Evolutionary conservation across 352 stramenopile species (phyloP).

Genomic region (Phytophthora sp.): DNA sequence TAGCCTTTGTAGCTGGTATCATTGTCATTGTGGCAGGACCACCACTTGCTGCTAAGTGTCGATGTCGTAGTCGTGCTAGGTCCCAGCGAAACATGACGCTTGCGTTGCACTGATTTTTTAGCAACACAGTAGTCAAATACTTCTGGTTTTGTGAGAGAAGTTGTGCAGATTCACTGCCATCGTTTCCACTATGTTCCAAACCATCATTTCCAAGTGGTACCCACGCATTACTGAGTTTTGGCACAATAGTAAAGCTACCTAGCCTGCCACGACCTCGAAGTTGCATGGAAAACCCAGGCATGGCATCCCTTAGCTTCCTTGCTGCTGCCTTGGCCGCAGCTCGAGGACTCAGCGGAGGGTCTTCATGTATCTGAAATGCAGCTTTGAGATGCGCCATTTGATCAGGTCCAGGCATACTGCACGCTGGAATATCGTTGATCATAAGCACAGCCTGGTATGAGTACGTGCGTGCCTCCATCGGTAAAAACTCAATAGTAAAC

Average conservation of each 20-base stretch:
- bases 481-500: slow-evolving; percentile 59
- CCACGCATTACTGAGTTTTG: slow-evolving; percentile 19
- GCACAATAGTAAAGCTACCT: slow-evolving; percentile 26
- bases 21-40: slow-evolving; percentile 3
- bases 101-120: slow-evolving; percentile 44
- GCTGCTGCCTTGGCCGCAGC: slow-evolving; percentile 18
- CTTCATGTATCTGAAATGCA: slow-evolving; percentile 31
- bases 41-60: slow-evolving; percentile 16
- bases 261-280: slow-evolving; percentile 22
- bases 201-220: slow-evolving; percentile 2
- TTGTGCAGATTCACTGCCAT: slow-evolving; percentile 7
- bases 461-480: slow-evolving; percentile 22
- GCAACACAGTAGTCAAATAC: slow-evolving; percentile 18
- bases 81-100: slow-evolving; percentile 44
- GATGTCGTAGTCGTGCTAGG: slow-evolving; percentile 13
- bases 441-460: slow-evolving; percentile 46
- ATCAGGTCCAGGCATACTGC: slow-evolving; percentile 54
- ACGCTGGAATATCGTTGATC: slow-evolving; percentile 53
- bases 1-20: background rate
- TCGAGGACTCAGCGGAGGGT: slow-evolving; percentile 12
- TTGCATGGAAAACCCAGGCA: slow-evolving; percentile 28
- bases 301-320: slow-evolving; percentile 13
- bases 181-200: slow-evolving; percentile 11
- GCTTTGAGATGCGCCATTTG: slow-evolving; percentile 46
- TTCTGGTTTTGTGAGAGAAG: slow-evolving; percentile 12